Evolutionary conservation across 1,139 yeast species (phyloP), one percentile per base, ranked within the genome.

Genomic region (Pichia sp.): DNA sequence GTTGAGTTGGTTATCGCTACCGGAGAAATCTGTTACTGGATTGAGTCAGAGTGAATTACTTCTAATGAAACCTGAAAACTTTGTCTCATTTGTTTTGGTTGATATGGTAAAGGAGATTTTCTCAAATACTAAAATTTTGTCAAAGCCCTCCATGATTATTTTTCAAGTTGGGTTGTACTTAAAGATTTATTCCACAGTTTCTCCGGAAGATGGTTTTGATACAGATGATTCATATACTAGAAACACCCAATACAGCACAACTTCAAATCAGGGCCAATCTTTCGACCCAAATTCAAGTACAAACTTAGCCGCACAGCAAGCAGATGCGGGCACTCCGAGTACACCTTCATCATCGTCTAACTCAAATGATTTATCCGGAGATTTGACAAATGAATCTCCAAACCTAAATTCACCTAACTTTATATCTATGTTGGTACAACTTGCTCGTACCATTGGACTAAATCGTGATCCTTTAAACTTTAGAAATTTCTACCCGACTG

Each of bases 1-100:
- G 59, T 61, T 80, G 23, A 73, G 80, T 36, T 79, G 82, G 79
- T 64, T 77, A 51, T 75, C 82, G 0, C 62, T 78, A 51, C 82
- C 82, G 1, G 60, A 59, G 6, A 60, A 59, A 8, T 49, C 55
- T 13, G 36, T 55, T 8, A 47, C 46, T n/a, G 57, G 57, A 8
- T 46, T 68, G 30, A 61, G 69, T 1, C 51, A 59, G 7, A 69
- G 68, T n/a, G 73, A 70, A 50, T 46, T 53, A 29, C 19, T 64
- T 5, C 53, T 70, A 59, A 61, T 67, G 62, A 65, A 61, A 54
- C 72, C 73, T 5, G 73, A 70, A 53, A 69, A 69, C 55, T 57
- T 67, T 26, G 64, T 70, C 16, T 64, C 71, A 0, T 67, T 70
- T 64, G 68, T 67, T 13, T 54, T 69, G 45, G 64, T 68, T 41